A percentile compares a stretch with the other conserved stretches of the same genome.
Conservation (phyloP, 257 asterid genomes). For the Gardenia jasminoides region DNA sequence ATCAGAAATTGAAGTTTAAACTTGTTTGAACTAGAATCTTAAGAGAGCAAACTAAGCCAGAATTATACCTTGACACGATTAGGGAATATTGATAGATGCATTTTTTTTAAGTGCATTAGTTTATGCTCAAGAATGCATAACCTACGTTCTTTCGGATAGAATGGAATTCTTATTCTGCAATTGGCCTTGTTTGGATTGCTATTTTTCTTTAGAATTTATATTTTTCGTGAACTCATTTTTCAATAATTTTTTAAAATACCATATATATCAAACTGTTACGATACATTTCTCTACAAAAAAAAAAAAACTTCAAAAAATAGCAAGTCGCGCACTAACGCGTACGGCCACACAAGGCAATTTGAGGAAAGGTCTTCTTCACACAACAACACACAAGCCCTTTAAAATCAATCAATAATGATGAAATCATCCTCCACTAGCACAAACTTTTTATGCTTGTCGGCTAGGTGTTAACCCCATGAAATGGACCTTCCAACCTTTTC, state of each 20-base stretch:
- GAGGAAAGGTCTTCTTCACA: conserved; percentile 13
- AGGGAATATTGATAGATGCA: no score
- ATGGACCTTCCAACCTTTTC: conserved; percentile 20
- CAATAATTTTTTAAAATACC: no score
- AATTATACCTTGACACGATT: background rate
- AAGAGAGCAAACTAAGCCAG: background rate
- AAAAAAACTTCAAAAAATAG: no score
- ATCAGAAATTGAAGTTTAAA: background rate
- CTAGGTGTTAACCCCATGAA: conserved; percentile 42
- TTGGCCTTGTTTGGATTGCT: no score
- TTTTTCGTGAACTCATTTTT: no score
- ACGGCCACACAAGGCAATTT: conserved; percentile 16
- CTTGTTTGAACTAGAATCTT: background rate
- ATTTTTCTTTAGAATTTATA: no score
- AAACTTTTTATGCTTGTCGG: conserved; percentile 48
- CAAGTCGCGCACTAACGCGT: conserved; percentile 8
- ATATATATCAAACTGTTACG: no score
- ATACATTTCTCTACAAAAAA: no score
- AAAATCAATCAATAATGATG: conserved; percentile 26
- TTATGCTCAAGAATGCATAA: no score
- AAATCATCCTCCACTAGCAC: conserved; percentile 51
- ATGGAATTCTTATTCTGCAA: no score
- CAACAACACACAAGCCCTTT: conserved; percentile 21
- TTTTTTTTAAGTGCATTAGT: background rate
- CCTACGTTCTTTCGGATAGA: no score